Base-by-base conservation (phyloP, 352 stramenopile genomes). In the Phytophthora pistaciae region DNA sequence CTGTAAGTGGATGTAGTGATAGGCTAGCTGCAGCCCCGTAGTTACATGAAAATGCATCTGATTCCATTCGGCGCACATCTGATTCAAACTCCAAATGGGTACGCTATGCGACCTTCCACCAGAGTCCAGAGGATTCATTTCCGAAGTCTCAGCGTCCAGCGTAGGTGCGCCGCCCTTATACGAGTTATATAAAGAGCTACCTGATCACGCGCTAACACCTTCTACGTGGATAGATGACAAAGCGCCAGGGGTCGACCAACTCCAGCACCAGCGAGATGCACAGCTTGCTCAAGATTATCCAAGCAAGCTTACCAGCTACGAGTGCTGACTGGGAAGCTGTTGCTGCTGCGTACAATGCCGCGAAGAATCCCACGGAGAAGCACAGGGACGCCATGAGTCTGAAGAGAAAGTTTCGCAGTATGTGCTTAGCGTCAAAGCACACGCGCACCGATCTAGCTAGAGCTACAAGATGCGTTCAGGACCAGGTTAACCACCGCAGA, bases 301-400 rank as follows among this genome's bases (percentile, higher is more conserved):
- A 25, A 10, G 1, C 8, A 14, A 20, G 16, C 5, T 31, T 55
- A 31, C 48, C 48, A 8, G 8, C 9, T 8, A 55, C 48, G 9
- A 55, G 29, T 9, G n/a, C 48, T 27, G 48, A 29, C 6, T 55
- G 21, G 48, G 21, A 33, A 36, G 48, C n/a, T 14, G 48, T 55
- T 3, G 5, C 48, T 11, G 20, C 9, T 13, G 20, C 50, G 27
- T 13, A 54, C 53, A 27, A 49, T 64, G 50, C 78, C 11, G 18
- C 10, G 13, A 48, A 48, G 13, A n/a, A 48, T 48, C 40, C 40
- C 11, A 16, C 11, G 40, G 11, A n/a, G 40, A 48, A 48, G 18
- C 13, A 16, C 13, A 48, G 40, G 40, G 40, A 48, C 10, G 40
- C 13, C 29, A 21, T 14, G 29, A 55, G 48, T 29, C 48, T 55